These are phyloP conservation scores for Fusarium irregulare DNA, from an alignment of 2,329 filamentous ascomycete genomes.

Conservation along the genomic window DNA sequence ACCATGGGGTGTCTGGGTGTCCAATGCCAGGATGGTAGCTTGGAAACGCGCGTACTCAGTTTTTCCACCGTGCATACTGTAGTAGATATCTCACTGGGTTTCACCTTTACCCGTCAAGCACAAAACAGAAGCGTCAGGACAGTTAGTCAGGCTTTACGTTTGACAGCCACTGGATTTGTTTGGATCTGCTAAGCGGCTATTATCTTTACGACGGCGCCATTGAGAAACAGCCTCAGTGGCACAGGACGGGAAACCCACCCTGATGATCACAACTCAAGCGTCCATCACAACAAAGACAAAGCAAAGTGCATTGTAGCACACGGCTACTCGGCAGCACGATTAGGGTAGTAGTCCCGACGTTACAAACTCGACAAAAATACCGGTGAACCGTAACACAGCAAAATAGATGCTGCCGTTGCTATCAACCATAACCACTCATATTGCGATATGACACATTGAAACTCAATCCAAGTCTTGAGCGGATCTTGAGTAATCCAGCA, in stretches of 20 bases:
- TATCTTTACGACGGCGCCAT: constrained; percentile 2
- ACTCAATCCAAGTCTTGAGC: not conserved
- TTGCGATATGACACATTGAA: not conserved
- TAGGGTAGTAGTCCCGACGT: constrained; percentile 23
- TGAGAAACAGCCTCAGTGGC: not conserved
- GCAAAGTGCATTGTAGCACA: not conserved
- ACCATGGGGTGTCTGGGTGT: constrained; percentile 15
- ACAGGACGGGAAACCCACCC: constrained; percentile 12
- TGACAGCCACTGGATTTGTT: not conserved
- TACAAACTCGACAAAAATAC: constrained; percentile 10
- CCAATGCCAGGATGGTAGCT: constrained; percentile 19
- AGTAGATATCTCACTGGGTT: not conserved
- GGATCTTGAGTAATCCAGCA: not conserved
- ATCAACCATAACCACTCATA: not conserved
- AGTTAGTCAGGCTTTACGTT: not conserved
- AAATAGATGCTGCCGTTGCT: not conserved
- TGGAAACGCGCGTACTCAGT: constrained; percentile 29
- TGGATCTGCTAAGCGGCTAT: constrained; percentile 18
- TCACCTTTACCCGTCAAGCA: not conserved
- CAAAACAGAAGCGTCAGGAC: not conserved
- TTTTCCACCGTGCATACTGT: not conserved
- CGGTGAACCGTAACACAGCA: constrained; percentile 10
- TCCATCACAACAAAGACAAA: constrained; percentile 17
- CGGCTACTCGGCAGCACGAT: constrained; percentile 3
- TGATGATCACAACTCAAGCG: constrained; percentile 16